A percentile compares a stretch with the other conserved stretches of the same genome.
These are phyloP conservation scores for Diplocarpon rosae DNA, from an alignment of 2,329 filamentous ascomycete species.

Conservation along the genomic window DNA sequence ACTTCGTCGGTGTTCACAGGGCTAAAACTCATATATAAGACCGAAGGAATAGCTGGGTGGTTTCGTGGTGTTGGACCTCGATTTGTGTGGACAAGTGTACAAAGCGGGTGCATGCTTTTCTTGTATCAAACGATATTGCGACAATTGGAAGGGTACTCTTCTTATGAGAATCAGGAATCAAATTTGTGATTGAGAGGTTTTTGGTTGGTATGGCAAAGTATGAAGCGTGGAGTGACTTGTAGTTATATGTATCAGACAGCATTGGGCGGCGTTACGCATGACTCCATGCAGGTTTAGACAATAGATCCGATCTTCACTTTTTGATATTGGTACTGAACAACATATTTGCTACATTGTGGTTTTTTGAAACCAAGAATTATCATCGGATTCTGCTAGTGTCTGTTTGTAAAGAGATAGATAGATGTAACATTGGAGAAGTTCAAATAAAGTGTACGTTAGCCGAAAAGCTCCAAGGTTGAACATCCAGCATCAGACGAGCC, in stretches of 20 bases:
- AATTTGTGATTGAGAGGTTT: conserved; percentile 13
- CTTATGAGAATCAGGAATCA: conserved; percentile 14
- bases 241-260: conserved; percentile 20
- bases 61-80: conserved; percentile 91
- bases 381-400: too few species aligned
- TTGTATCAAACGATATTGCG: conserved; percentile 82
- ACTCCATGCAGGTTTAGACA: conserved; percentile 18
- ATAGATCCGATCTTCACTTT: conserved; percentile 27
- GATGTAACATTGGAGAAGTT: background rate
- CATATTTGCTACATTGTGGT: too few species aligned
- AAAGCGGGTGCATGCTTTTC: conserved; percentile 93
- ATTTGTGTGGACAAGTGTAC: conserved; percentile 92
- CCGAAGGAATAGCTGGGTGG: conserved; percentile 80
- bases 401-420: too few species aligned
- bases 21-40: conserved; percentile 75
- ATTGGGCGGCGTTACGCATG: conserved; percentile 25
- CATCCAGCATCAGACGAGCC: background rate
- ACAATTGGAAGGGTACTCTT: conserved; percentile 48
- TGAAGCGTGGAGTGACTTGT: conserved; percentile 7
- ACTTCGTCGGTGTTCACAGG: conserved; percentile 85
- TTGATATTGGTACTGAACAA: too few species aligned
- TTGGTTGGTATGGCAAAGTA: background rate
- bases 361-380: too few species aligned
- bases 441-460: background rate
- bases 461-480: too few species aligned